Evolutionary conservation across 148 eudicot genomes (phyloP).

Genomic region (Tetragonia tetragonoides): DNA sequence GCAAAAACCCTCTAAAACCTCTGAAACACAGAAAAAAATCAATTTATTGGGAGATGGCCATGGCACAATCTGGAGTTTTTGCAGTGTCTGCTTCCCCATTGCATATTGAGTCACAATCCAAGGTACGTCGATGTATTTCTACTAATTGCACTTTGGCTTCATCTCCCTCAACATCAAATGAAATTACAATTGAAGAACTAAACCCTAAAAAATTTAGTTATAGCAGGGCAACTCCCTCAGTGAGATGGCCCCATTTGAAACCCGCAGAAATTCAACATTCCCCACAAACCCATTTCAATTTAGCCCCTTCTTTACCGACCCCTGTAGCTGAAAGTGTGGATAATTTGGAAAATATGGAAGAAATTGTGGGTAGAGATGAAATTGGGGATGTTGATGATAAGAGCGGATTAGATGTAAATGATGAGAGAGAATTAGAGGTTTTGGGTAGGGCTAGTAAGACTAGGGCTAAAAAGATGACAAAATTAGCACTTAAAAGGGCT

Average conservation of each 20-base stretch:
- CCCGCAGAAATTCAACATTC: conserved; percentile 36
- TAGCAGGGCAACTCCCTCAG: conserved; percentile 74
- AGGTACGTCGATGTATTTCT: conserved; percentile 38
- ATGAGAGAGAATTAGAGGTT: conserved; percentile 43
- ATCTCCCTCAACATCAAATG: conserved; percentile 35
- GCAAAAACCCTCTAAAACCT: conserved; percentile 7
- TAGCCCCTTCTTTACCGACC: conserved; percentile 23
- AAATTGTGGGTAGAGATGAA: conserved; percentile 28
- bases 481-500: conserved; percentile 81
- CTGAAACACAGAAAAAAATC: not conserved
- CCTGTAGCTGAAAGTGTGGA: conserved; percentile 16
- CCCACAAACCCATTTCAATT: conserved; percentile 38
- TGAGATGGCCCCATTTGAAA: conserved; percentile 88
- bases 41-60: conserved; percentile 17
- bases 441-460: conserved; percentile 62
- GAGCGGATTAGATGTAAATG: conserved; percentile 30
- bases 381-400: conserved; percentile 6
- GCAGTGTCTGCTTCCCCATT: conserved; percentile 38
- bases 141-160: conserved; percentile 36
- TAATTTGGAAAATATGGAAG: conserved; percentile 15
- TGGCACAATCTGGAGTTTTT: conserved; percentile 47
- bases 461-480: conserved; percentile 74
- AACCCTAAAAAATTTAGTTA: conserved; percentile 51
- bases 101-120: conserved; percentile 33
- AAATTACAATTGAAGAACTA: conserved; percentile 32